Percentiles rank a stretch among this genome's conserved stretches.
Evolutionary conservation across 345 rosid genomes (phyloP).

Genomic region (Moricandia moricandioides): DNA sequence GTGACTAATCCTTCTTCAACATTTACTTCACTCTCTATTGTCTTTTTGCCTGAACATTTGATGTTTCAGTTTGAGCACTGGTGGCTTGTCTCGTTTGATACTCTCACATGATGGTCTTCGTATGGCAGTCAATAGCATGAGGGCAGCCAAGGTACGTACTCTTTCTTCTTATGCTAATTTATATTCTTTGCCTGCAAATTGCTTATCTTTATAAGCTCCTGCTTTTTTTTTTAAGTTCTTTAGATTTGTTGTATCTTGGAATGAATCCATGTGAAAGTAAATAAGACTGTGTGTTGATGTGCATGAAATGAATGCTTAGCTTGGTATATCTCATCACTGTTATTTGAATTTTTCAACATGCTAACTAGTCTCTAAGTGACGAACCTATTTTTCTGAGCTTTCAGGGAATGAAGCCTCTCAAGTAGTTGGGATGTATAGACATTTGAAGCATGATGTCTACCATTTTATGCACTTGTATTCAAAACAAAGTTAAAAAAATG

Average conservation of each 20-base stretch:
- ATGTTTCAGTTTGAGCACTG: slow-evolving; percentile 77
- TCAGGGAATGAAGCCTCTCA: slow-evolving; percentile 87
- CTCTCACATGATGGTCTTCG: slow-evolving; percentile 84
- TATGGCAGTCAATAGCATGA: slow-evolving; percentile 70
- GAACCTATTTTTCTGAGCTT: background rate
- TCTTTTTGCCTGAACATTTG: background rate
- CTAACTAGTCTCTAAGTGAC: slow-evolving; percentile 1
- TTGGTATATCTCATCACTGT: slow-evolving; percentile 5
- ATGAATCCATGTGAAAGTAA: background rate
- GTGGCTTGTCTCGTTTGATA: slow-evolving; percentile 85
- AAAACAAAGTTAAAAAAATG: slow-evolving; percentile 6
- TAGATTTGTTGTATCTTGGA: background rate
- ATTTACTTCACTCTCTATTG: background rate
- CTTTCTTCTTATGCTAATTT: background rate
- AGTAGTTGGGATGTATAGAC: slow-evolving; percentile 39
- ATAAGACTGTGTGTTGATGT: background rate
- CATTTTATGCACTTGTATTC: slow-evolving; percentile 22
- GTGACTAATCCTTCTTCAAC: slow-evolving; percentile 33
- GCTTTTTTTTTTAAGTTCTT: background rate
- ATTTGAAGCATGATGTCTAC: background rate
- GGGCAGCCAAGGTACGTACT: slow-evolving; percentile 64
- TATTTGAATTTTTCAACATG: background rate
- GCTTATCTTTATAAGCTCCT: background rate
- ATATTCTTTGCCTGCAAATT: background rate
- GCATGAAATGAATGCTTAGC: background rate